Evolutionary conservation across 108 stramenopile species (phyloP), one percentile per base, ranked within the genome.

Genomic region (Nitzschia sp.): DNA sequence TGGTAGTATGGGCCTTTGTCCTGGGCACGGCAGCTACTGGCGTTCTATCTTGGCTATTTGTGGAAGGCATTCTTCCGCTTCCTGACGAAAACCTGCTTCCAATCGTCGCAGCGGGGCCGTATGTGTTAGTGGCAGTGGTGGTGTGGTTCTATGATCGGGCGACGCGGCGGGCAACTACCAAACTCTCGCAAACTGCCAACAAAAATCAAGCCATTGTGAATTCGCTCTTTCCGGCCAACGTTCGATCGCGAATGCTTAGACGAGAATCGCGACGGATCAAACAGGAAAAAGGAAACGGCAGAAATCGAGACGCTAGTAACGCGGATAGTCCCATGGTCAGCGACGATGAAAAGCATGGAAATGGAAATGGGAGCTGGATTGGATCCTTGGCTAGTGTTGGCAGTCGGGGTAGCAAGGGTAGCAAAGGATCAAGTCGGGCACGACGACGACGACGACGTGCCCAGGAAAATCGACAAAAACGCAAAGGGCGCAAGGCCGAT

Each of bases 191-290:
- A 45, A 30, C 58, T 18, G 68, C 68, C 47, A 21, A 9, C 19
- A 60, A 70, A 26, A 32, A 42, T 27, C 26, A 33, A 25, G 60
- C 51, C 2, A 70, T 75, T 28, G 68, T 75, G 49, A 31, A 32
- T 24, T 15, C n/a, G 2, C 60, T 75, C 28, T 75, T 75, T 46
- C 74, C 74, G 0, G 19, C 27, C 5, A 62, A 47, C 54, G 67
- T 75, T 23, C 58, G 74, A 1, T 67, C 54, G 17, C 54, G 74
- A 46, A 9, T 75, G 47, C 68, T 74, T 18, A 26, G 45, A 21
- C 11, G 28, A 17, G 29, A 25, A 46, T 8, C 19, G 1, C 1
- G n/a, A 13, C 35, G 38, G 6, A 62, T 62, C 61, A 42, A 26
- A 46, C 13, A 17, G 21, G 4, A 17, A 17, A 51, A 51, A 51